Evolutionary conservation across 78 protist species (phyloP).

Genomic region (Dictyostelium intermedium): DNA sequence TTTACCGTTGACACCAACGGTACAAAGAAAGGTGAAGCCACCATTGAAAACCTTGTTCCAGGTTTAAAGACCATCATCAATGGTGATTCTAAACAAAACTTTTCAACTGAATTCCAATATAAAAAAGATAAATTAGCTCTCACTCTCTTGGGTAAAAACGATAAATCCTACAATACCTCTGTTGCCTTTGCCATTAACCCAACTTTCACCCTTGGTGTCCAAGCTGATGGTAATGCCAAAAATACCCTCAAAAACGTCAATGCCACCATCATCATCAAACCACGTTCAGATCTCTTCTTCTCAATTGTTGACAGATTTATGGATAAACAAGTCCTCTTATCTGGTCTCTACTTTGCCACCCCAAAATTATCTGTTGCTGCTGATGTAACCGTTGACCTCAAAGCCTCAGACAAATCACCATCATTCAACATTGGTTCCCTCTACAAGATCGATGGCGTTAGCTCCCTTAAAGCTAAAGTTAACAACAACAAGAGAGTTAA

Average conservation of each 20-base stretch:
- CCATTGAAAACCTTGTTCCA: conserved; percentile 44
- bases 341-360: conserved; percentile 17
- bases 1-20: not conserved
- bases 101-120: conserved; percentile 52
- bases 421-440: conserved; percentile 41
- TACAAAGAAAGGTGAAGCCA: conserved; percentile 45
- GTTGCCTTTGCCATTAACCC: not conserved
- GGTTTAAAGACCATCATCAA: conserved; percentile 46
- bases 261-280: conserved; percentile 11
- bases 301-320: not conserved
- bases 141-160: conserved; percentile 4
- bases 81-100: conserved; percentile 26
- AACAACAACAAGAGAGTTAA: conserved; percentile 7
- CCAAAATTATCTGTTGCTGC: conserved; percentile 17
- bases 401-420: conserved; percentile 27
- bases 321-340: not conserved
- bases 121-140: conserved; percentile 60
- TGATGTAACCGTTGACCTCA: conserved; percentile 42
- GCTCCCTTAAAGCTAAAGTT: conserved; percentile 13
- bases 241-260: conserved; percentile 14
- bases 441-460: conserved; percentile 8
- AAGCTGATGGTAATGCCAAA: not conserved
- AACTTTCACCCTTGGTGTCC: conserved; percentile 31
- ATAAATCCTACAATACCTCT: conserved; percentile 1
- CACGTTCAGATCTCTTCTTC: not conserved